Percentiles rank a stretch among this genome's conserved stretches.
phyloP scores from a whole-genome alignment of 75 land plant species.

The Isoetes taiwanensis region DNA sequence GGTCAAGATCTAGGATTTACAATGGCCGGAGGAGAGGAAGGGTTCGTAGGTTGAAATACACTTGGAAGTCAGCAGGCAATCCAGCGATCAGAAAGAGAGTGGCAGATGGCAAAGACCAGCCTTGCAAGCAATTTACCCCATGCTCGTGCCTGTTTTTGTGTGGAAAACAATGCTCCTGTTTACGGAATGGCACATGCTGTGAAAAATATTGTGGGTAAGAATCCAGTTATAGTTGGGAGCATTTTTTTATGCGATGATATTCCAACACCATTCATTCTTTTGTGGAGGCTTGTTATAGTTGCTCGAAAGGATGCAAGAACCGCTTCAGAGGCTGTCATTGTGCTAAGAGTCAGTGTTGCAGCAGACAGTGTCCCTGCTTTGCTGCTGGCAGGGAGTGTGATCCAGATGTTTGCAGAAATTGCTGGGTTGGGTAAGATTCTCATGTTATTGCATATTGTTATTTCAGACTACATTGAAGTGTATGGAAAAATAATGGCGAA shows the following conservation, averaged over 20 bases:
- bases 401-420: constrained; percentile 98
- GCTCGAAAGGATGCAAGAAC: constrained; percentile 93
- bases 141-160: constrained; percentile 74
- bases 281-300: constrained; percentile 28
- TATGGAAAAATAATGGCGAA: not conserved
- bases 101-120: constrained; percentile 75
- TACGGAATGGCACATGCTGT: constrained; percentile 85
- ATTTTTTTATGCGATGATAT: not conserved
- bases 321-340: constrained; percentile 98
- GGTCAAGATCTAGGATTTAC: constrained; percentile 51
- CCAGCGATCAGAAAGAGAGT: constrained; percentile 66
- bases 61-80: constrained; percentile 86
- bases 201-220: constrained; percentile 99
- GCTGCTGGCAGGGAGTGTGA: constrained; percentile 99
- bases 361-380: constrained; percentile 98
- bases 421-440: constrained; percentile 82
- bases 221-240: not conserved
- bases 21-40: constrained; percentile 48
- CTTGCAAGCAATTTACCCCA: constrained; percentile 85
- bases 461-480: not conserved
- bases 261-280: not conserved
- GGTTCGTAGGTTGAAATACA: constrained; percentile 82
- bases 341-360: constrained; percentile 97
- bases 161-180: constrained; percentile 83
- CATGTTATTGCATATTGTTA: not conserved